These are phyloP conservation scores for Leccinum pellstonianum DNA, from an alignment of 768 basidiomycete species.

Conservation along the genomic window DNA sequence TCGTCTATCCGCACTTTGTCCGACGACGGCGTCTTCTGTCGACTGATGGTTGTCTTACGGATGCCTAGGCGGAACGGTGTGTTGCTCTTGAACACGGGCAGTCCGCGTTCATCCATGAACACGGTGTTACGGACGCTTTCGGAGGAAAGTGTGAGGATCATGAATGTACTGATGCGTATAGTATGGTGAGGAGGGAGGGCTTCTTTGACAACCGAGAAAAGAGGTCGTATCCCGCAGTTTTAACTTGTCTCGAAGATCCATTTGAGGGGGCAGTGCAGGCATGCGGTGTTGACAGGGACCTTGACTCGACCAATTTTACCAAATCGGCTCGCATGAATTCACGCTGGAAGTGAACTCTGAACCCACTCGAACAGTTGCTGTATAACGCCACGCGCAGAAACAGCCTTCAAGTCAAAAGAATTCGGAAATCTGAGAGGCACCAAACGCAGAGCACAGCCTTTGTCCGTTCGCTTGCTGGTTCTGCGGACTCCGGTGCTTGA, in stretches of 20 bases:
- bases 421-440: neutral
- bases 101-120: constrained; percentile 29
- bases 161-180: constrained; percentile 1
- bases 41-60: constrained; percentile 21
- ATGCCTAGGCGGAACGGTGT: constrained; percentile 23
- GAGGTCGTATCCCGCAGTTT: neutral
- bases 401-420: neutral
- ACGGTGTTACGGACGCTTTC: constrained; percentile 27
- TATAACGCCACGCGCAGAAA: neutral
- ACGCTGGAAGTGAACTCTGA: neutral
- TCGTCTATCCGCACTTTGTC: constrained; percentile 9
- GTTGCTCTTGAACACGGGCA: constrained; percentile 27
- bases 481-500: neutral
- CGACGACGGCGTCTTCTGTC: constrained; percentile 5
- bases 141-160: constrained; percentile 27
- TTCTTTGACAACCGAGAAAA: neutral
- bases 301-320: neutral
- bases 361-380: neutral
- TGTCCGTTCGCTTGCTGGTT: neutral
- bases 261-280: neutral
- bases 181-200: no score
- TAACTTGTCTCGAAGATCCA: neutral
- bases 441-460: neutral
- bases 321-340: neutral
- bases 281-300: neutral